phyloP scores from a whole-genome alignment of 2,329 filamentous ascomycete genomes.

The Magnaporthiopsis poae region DNA sequence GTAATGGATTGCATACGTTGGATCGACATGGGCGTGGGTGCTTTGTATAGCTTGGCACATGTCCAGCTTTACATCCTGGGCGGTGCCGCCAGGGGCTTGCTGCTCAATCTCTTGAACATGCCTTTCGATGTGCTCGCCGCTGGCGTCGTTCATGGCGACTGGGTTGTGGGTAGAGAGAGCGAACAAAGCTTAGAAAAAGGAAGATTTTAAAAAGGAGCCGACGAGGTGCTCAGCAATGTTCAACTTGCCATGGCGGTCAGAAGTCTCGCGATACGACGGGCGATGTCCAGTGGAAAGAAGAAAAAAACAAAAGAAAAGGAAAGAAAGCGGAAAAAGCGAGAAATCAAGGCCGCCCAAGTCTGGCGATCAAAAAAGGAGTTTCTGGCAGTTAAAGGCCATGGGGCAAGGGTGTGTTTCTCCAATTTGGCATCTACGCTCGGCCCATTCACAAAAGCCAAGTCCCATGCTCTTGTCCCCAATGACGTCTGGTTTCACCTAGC shows the following conservation, averaged over 20 bases:
- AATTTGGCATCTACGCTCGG: not conserved
- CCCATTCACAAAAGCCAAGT: too few relatives aligned
- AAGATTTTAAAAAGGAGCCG: not conserved
- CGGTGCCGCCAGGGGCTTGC: constrained; percentile 20
- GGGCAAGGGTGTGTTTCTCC: not conserved
- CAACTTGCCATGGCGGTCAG: not conserved
- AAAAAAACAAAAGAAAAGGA: not conserved
- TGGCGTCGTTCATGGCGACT: constrained; percentile 19
- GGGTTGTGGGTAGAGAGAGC: not conserved
- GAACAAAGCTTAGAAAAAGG: not conserved
- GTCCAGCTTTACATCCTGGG: constrained; percentile 4
- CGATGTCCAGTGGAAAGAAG: not conserved
- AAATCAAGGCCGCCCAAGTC: not conserved
- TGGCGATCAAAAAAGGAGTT: not conserved
- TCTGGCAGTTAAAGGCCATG: not conserved
- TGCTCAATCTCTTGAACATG: constrained; percentile 16
- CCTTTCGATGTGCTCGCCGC: constrained; percentile 18
- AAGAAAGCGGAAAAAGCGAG: not conserved
- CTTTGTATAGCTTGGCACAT: constrained; percentile 23
- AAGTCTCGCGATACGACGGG: too few relatives aligned
- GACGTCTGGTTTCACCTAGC: not conserved
- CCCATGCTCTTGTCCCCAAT: not conserved
- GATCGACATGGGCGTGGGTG: constrained; percentile 33
- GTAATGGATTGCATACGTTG: constrained; percentile 26
- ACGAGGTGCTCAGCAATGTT: not conserved